Evolutionary conservation across 108 stramenopile species (phyloP).

Genomic region (Nitzschia palea): DNA sequence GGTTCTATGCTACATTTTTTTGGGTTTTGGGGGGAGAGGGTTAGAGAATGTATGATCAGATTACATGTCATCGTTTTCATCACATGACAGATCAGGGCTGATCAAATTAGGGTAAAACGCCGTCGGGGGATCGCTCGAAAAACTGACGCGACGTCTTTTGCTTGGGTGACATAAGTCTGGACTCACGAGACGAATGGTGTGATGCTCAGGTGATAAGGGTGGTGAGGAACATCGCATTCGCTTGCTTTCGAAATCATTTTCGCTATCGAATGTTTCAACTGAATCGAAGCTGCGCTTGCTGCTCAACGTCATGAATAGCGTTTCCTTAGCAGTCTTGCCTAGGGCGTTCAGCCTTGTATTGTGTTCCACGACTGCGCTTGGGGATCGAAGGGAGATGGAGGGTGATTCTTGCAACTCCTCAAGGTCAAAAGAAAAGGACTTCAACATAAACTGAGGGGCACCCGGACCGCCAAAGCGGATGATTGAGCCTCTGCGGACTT

Average conservation of each 20-base stretch:
- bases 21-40: constrained; percentile 2
- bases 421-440: constrained; percentile 64
- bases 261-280: constrained; percentile 21
- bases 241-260: constrained; percentile 23
- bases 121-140: constrained; percentile 35
- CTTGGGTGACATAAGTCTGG: constrained; percentile 31
- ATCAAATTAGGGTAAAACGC: constrained; percentile 48
- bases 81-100: constrained; percentile 41
- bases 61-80: constrained; percentile 31
- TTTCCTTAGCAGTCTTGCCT: constrained; percentile 29
- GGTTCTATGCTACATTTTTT: constrained; percentile 7
- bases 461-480: constrained; percentile 83
- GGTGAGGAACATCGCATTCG: constrained; percentile 38
- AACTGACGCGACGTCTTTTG: constrained; percentile 40
- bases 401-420: constrained; percentile 27
- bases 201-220: constrained; percentile 27
- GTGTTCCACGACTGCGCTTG: constrained; percentile 38
- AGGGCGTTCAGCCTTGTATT: constrained; percentile 48
- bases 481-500: constrained; percentile 67
- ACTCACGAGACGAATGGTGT: constrained; percentile 39
- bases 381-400: neutral
- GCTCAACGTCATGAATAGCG: constrained; percentile 23
- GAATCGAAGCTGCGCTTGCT: constrained; percentile 52
- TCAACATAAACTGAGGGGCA: constrained; percentile 75
- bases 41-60: constrained; percentile 4